phyloP scores from a whole-genome alignment of 805 yeast species.

The Candida tallmaniae region DNA sequence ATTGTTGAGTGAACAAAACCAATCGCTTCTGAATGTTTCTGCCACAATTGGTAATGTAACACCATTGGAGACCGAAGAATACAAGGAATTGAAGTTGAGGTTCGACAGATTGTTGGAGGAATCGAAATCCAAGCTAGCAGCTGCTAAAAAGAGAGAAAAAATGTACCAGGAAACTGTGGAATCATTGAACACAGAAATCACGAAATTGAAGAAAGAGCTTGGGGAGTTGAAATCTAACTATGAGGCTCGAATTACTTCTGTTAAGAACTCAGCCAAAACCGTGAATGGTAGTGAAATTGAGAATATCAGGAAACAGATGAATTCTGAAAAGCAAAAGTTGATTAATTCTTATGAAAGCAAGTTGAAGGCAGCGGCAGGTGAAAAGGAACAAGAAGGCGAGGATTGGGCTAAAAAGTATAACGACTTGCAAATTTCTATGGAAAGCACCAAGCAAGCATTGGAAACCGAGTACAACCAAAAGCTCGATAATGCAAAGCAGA shows the following conservation, averaged over 20 bases:
- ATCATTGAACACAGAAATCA: constrained; percentile 19
- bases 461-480: constrained; percentile 18
- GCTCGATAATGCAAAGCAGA: constrained; percentile 22
- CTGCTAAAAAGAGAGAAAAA: constrained; percentile 19
- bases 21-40: constrained; percentile 54
- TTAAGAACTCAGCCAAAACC: neutral
- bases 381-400: constrained; percentile 14
- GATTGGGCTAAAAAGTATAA: constrained; percentile 14
- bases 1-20: constrained; percentile 48
- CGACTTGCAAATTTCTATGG: constrained; percentile 14
- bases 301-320: constrained; percentile 6
- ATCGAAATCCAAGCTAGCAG: constrained; percentile 20
- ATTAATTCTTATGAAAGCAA: constrained; percentile 12
- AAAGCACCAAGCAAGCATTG: constrained; percentile 11
- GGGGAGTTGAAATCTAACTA: constrained; percentile 4
- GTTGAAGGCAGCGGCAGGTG: neutral
- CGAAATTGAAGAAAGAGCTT: constrained; percentile 11
- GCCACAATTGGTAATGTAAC: constrained; percentile 21
- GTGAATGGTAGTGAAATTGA: constrained; percentile 1
- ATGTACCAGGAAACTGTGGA: constrained; percentile 17
- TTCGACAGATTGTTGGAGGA: constrained; percentile 27
- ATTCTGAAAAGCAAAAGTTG: constrained; percentile 6
- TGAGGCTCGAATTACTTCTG: neutral
- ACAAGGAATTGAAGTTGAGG: constrained; percentile 23
- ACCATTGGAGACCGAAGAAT: constrained; percentile 12